A percentile compares a stretch with the other conserved stretches of the same genome.
These are phyloP conservation scores for Hymenoscyphus infarciens DNA, from an alignment of 2,329 filamentous ascomycete genomes.

Conservation along the genomic window DNA sequence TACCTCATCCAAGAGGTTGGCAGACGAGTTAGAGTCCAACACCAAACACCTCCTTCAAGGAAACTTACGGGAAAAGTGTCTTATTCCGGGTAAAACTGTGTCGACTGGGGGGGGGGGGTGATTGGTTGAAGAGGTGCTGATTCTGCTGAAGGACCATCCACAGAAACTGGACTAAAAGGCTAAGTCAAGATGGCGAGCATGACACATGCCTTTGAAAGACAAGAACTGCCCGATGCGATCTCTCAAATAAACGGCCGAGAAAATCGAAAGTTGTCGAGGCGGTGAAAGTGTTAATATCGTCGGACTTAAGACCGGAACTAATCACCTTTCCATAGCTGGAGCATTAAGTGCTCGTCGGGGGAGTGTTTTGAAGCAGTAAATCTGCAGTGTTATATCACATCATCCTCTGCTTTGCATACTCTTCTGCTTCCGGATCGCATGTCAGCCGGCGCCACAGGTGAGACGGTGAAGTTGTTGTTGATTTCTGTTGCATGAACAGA, in stretches of 20 bases:
- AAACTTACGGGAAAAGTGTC: slow-evolving; percentile 15
- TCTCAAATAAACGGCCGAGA: slow-evolving; percentile 17
- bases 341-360: neutral
- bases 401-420: slow-evolving; percentile 8
- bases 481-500: slow-evolving; percentile 17
- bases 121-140: slow-evolving; percentile 13
- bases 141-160: neutral
- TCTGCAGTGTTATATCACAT: slow-evolving; percentile 15
- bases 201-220: slow-evolving; percentile 11
- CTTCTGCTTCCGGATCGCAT: slow-evolving; percentile 12
- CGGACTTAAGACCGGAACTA: slow-evolving; percentile 6
- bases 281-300: slow-evolving; percentile 17
- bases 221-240: slow-evolving; percentile 9
- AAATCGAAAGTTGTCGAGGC: slow-evolving; percentile 7
- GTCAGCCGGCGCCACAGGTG: slow-evolving; percentile 22
- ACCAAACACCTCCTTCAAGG: slow-evolving; percentile 11
- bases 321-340: neutral
- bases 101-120: slow-evolving; percentile 12
- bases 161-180: neutral
- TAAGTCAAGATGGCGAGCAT: slow-evolving; percentile 11
- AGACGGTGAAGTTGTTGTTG: slow-evolving; percentile 15
- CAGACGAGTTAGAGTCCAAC: slow-evolving; percentile 15
- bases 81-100: slow-evolving; percentile 22
- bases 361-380: slow-evolving; percentile 8
- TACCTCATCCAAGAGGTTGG: slow-evolving; percentile 1